Evolutionary conservation across 75 land plant genomes (phyloP).

Genomic region (Pinus albicaulis): DNA sequence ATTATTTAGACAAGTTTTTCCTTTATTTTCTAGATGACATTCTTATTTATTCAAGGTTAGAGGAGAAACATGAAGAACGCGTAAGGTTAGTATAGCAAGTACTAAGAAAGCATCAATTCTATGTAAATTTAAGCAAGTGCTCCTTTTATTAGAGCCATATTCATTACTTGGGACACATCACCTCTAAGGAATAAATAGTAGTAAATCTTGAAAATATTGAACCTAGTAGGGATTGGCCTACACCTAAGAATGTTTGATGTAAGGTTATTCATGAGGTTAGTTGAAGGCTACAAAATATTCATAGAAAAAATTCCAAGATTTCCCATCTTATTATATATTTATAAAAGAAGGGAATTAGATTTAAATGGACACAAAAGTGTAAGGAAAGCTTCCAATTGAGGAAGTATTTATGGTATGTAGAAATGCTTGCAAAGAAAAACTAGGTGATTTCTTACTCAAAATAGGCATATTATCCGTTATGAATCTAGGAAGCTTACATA

Average conservation of each 20-base stretch:
- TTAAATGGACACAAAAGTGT: neutral
- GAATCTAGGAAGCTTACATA: neutral
- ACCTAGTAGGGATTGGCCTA: neutral
- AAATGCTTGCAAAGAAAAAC: neutral
- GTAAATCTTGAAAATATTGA: neutral
- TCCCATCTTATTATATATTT: neutral
- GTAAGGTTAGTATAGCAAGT: neutral
- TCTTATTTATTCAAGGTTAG: neutral
- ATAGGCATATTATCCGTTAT: neutral
- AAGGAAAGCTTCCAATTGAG: neutral
- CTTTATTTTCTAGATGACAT: neutral
- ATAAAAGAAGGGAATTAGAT: neutral
- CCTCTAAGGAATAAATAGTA: neutral
- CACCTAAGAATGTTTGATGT: neutral
- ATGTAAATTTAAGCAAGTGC: neutral
- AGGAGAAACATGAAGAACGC: neutral
- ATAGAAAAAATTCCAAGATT: neutral
- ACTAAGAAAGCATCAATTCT: neutral
- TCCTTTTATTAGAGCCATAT: neutral
- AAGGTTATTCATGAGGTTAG: neutral
- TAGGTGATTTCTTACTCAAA: neutral
- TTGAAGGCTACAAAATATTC: neutral
- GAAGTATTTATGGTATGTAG: neutral
- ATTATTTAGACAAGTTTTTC: neutral
- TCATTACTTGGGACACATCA: neutral